phyloP scores from a whole-genome alignment of 768 basidiomycete species.

The Boletus sp. region DNA sequence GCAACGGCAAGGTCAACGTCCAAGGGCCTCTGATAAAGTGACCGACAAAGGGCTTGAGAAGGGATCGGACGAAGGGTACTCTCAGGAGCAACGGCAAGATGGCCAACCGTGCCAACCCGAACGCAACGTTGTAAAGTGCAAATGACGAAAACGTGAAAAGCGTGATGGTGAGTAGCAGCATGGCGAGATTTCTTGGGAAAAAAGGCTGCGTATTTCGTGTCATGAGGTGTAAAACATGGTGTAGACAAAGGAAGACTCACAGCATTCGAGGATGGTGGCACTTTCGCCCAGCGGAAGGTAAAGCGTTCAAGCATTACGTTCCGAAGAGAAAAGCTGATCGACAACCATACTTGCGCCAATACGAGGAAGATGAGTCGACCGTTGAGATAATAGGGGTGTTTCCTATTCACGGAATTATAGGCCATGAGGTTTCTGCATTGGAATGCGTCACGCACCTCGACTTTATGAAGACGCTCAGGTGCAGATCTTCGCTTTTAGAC shows the following conservation, averaged over 20 bases:
- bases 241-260: slow-evolving; percentile 13
- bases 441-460: slow-evolving; percentile 50
- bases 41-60: slow-evolving; percentile 59
- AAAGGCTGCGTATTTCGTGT: slow-evolving; percentile 17
- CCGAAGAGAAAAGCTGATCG: slow-evolving; percentile 49
- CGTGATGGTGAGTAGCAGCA: slow-evolving; percentile 37
- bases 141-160: slow-evolving; percentile 42
- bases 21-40: slow-evolving; percentile 62
- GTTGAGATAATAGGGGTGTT: slow-evolving; percentile 73
- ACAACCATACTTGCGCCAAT: slow-evolving; percentile 49
- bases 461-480: slow-evolving; percentile 58
- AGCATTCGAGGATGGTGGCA: slow-evolving; percentile 8
- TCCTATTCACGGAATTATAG: slow-evolving; percentile 40
- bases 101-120: slow-evolving; percentile 45
- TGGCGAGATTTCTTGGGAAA: slow-evolving; percentile 15
- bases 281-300: slow-evolving; percentile 42
- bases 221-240: neutral
- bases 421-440: neutral
- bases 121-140: slow-evolving; percentile 39
- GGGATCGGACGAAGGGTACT: slow-evolving; percentile 48
- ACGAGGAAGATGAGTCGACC: slow-evolving; percentile 63
- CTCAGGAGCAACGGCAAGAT: slow-evolving; percentile 53
- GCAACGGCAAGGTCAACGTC: slow-evolving; percentile 50
- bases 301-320: slow-evolving; percentile 65
- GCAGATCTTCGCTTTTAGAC: slow-evolving; percentile 35